Conservation (phyloP, 257 asterid species). For the Przewalskia tangutica region DNA sequence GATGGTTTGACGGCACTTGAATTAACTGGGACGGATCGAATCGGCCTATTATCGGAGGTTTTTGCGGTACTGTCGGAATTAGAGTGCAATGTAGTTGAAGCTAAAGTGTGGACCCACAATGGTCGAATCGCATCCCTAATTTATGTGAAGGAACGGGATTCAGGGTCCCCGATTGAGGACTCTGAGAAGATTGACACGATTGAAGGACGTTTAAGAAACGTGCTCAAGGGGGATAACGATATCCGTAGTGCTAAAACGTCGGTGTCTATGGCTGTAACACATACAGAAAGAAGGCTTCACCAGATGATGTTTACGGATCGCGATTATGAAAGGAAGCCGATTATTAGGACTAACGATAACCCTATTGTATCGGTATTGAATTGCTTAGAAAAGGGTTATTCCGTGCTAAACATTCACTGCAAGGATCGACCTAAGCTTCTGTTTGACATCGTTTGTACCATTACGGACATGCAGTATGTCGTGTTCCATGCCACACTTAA, state of each 20-base stretch:
- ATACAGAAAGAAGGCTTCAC: constrained; percentile 92
- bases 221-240: constrained; percentile 77
- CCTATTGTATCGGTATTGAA: constrained; percentile 61
- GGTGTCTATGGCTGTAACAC: constrained; percentile 57
- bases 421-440: constrained; percentile 77
- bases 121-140: constrained; percentile 81
- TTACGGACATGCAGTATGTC: constrained; percentile 85
- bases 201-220: constrained; percentile 60
- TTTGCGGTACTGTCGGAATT: constrained; percentile 69
- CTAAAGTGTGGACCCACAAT: constrained; percentile 91
- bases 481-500: constrained; percentile 81
- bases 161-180: constrained; percentile 66
- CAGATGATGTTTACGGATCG: constrained; percentile 96
- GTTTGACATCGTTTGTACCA: constrained; percentile 81
- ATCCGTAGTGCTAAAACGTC: constrained; percentile 68
- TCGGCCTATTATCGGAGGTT: constrained; percentile 82
- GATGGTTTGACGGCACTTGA: constrained; percentile 77
- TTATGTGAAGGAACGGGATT: constrained; percentile 54
- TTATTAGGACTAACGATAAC: constrained; percentile 22
- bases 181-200: constrained; percentile 38
- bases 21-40: constrained; percentile 78
- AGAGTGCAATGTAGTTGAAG: constrained; percentile 64
- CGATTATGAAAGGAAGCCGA: constrained; percentile 68
- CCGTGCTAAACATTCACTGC: constrained; percentile 70
- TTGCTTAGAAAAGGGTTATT: constrained; percentile 75